These are phyloP conservation scores for Vigna unguiculata DNA, from an alignment of 306 rosid genomes.

Conservation along the genomic window DNA sequence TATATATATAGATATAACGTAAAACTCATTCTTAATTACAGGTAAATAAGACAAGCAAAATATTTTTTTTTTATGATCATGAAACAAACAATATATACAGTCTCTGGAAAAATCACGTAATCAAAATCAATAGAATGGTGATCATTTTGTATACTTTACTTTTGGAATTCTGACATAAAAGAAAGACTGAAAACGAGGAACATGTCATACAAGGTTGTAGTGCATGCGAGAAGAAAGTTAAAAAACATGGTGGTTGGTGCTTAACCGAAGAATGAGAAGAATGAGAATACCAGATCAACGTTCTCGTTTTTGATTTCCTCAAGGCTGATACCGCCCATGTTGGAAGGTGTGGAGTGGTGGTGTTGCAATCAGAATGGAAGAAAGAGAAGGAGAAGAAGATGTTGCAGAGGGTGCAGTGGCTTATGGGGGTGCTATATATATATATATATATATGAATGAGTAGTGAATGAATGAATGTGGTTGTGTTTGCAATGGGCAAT, in stretches of 20 bases:
- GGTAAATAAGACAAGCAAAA: not conserved
- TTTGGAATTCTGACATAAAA: not conserved
- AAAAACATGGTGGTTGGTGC: not conserved
- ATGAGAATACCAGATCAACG: conserved; percentile 78
- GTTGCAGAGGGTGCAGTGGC: not conserved
- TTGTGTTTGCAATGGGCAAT: not conserved
- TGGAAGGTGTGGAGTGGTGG: not conserved
- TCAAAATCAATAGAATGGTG: too few relatives aligned
- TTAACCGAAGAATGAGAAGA: not conserved
- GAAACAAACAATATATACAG: not conserved
- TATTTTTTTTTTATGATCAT: not conserved
- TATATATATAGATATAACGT: not conserved
- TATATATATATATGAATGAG: not conserved
- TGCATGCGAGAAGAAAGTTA: not conserved
- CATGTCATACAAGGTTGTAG: not conserved
- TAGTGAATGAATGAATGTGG: not conserved
- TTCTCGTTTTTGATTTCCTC: conserved; percentile 90
- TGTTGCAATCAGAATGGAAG: not conserved
- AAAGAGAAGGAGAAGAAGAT: not conserved
- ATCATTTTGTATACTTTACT: not conserved
- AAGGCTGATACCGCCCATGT: conserved; percentile 79
- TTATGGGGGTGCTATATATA: not conserved
- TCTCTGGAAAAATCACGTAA: not conserved
- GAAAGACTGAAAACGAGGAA: too few relatives aligned
- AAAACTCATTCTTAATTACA: not conserved